Conservation (phyloP, 129 eudicot species). For the Artemisia argyi region DNA sequence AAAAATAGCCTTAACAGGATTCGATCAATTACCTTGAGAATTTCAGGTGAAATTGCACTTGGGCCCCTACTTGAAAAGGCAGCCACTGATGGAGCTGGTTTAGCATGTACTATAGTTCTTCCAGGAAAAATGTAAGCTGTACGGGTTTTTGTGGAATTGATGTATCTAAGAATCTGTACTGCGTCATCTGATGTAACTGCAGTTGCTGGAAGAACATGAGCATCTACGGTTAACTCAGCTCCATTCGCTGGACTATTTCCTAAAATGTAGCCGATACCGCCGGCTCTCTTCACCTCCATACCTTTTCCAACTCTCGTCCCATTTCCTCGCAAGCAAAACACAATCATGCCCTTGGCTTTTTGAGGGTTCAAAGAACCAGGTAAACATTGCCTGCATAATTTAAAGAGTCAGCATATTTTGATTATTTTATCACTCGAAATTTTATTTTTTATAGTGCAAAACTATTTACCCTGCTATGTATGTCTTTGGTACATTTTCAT, state of each 20-base stretch:
- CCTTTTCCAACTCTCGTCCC: slow-evolving; percentile 90
- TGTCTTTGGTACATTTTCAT: slow-evolving; percentile 44
- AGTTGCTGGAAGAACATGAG: slow-evolving; percentile 90
- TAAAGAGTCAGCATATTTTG: slow-evolving; percentile 9
- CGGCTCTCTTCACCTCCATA: slow-evolving; percentile 77
- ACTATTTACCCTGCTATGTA: slow-evolving; percentile 56
- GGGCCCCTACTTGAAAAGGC: slow-evolving; percentile 91
- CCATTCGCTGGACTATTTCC: slow-evolving; percentile 69
- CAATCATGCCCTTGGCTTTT: slow-evolving; percentile 79
- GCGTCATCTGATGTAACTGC: slow-evolving; percentile 56
- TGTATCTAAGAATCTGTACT: slow-evolving; percentile 53
- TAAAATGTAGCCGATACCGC: slow-evolving; percentile 79
- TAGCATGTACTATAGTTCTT: slow-evolving; percentile 38
- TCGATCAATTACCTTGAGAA: slow-evolving; percentile 58
- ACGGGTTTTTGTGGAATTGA: slow-evolving; percentile 50
- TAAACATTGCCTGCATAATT: slow-evolving; percentile 79
- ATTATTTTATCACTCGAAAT: background rate
- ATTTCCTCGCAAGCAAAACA: slow-evolving; percentile 77
- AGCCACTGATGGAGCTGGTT: slow-evolving; percentile 88
- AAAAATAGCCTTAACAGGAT: too few relatives aligned
- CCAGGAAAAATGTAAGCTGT: slow-evolving; percentile 50
- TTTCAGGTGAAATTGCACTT: slow-evolving; percentile 53
- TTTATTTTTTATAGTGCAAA: background rate
- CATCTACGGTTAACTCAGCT: slow-evolving; percentile 62
- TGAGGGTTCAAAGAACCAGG: slow-evolving; percentile 67